Conservation (phyloP, 352 stramenopile genomes). For the Phytophthora tubulina region DNA sequence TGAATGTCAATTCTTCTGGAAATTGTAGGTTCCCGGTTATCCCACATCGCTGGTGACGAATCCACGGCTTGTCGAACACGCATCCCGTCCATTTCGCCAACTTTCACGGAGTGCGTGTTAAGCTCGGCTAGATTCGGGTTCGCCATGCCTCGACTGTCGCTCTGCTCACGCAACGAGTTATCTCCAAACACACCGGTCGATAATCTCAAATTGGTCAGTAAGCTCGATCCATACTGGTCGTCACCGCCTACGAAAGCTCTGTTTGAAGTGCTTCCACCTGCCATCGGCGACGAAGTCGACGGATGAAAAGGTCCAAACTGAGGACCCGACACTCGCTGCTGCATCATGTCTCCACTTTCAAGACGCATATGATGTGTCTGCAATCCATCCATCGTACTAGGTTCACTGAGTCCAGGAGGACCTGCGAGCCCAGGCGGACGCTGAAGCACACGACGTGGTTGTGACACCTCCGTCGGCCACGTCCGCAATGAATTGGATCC, state of each 20-base stretch:
- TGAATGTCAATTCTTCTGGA: constrained; percentile 48
- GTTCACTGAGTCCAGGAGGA: constrained; percentile 38
- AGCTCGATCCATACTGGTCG: constrained; percentile 38
- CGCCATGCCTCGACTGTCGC: constrained; percentile 30
- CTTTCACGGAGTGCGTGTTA: constrained; percentile 73
- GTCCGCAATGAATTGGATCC: constrained; percentile 12
- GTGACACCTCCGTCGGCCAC: constrained; percentile 26
- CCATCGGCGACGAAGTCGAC: constrained; percentile 23
- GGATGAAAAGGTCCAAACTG: constrained; percentile 28
- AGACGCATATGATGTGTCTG: constrained; percentile 16
- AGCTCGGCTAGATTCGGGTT: constrained; percentile 70
- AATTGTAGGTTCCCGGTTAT: constrained; percentile 28
- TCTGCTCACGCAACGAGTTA: constrained; percentile 14
- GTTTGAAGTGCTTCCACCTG: constrained; percentile 5
- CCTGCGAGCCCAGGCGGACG: constrained; percentile 56
- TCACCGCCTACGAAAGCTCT: constrained; percentile 29
- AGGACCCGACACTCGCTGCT: constrained; percentile 15
- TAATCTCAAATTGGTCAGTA: constrained; percentile 44
- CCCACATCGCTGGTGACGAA: constrained; percentile 19
- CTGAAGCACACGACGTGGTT: constrained; percentile 55
- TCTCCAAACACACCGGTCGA: constrained; percentile 39
- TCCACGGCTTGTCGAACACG: constrained; percentile 29
- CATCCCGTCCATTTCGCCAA: constrained; percentile 47
- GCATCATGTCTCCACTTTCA: constrained; percentile 22
- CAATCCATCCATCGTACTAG: constrained; percentile 13